Percentiles rank a stretch among this genome's conserved stretches.
phyloP scores from a whole-genome alignment of 108 stramenopile species.

The Pseudonitzschia delicatissima region DNA sequence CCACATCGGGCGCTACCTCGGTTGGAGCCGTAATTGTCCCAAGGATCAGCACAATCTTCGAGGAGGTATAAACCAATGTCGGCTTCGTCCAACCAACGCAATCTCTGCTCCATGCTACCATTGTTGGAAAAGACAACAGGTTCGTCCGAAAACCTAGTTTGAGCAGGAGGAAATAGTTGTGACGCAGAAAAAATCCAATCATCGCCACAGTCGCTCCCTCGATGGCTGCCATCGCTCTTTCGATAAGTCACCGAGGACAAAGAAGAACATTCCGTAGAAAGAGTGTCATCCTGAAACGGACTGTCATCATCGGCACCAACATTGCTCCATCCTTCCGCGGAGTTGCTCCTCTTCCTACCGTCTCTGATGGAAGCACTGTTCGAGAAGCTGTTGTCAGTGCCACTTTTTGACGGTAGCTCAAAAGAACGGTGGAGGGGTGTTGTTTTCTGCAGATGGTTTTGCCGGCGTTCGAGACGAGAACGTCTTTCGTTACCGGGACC shows the following conservation, averaged over 20 bases:
- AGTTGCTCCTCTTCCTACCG: not conserved
- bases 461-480: not conserved
- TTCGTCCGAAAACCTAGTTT: constrained; percentile 16
- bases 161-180: too few relatives aligned
- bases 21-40: constrained; percentile 1
- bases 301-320: too few relatives aligned
- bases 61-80: constrained; percentile 24
- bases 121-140: constrained; percentile 21
- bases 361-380: not conserved
- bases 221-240: not conserved
- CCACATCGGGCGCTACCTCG: constrained; percentile 1
- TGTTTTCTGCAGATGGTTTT: not conserved
- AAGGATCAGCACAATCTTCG: constrained; percentile 25
- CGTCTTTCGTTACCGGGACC: not conserved
- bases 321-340: not conserved
- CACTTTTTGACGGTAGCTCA: not conserved
- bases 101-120: not conserved
- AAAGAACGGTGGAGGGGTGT: constrained; percentile 1
- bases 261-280: constrained; percentile 8
- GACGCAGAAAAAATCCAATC: too few relatives aligned
- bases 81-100: constrained; percentile 16
- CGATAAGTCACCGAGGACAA: constrained; percentile 6
- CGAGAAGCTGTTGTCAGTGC: not conserved
- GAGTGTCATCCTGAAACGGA: constrained; percentile 1
- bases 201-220: not conserved